A percentile compares a stretch with the other conserved stretches of the same genome.
phyloP scores from a whole-genome alignment of 2,329 filamentous ascomycete genomes.

The Phaeosphaeria sp. region DNA sequence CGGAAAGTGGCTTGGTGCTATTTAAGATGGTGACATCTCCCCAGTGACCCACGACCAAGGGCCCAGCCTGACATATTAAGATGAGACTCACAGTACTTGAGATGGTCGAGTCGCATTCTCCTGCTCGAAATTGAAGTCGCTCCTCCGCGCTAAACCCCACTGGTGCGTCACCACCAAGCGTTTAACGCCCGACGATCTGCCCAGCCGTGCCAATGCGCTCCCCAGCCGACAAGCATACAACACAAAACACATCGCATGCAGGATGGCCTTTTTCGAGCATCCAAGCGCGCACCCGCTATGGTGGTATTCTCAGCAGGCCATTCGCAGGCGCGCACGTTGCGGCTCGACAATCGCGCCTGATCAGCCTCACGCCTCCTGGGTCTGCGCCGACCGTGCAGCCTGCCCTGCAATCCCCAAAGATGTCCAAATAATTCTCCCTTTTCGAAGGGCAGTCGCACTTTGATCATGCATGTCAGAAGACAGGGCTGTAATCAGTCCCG shows the following conservation, averaged over 20 bases:
- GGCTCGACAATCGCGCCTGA: background rate
- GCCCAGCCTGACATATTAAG: background rate
- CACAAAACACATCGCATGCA: background rate
- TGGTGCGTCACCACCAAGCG: background rate
- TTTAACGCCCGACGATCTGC: background rate
- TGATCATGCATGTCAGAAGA: background rate
- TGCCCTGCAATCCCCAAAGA: background rate
- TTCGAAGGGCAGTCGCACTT: background rate
- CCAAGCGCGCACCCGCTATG: background rate
- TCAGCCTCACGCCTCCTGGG: background rate
- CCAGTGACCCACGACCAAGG: background rate
- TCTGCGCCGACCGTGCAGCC: background rate
- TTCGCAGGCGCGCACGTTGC: background rate
- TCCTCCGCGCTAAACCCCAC: background rate
- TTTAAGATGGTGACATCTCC: background rate
- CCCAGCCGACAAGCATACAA: background rate
- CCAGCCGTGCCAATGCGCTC: background rate
- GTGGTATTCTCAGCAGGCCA: constrained; percentile 1
- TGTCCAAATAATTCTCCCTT: background rate
- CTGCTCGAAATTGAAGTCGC: background rate
- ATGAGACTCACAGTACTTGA: background rate
- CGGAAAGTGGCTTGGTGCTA: background rate
- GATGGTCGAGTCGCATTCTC: background rate
- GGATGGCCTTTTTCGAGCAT: background rate
- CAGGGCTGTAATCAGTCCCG: background rate